phyloP scores from a whole-genome alignment of 169 alveolate genomes.

The Plasmodium blacklocki region DNA sequence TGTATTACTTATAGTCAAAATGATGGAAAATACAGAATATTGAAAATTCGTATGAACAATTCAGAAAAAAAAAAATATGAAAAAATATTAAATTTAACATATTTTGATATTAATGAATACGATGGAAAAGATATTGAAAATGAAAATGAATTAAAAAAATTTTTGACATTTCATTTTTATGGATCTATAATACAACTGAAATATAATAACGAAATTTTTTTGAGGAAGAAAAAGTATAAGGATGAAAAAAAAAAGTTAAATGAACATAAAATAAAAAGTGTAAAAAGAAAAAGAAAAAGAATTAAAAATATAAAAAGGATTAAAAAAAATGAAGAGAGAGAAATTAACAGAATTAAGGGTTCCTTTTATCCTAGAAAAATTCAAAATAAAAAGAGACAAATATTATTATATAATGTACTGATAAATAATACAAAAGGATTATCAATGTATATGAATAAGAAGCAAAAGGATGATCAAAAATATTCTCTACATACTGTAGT shows the following conservation, averaged over 20 bases:
- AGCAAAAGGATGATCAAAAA: too few species aligned
- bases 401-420: too few species aligned
- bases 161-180: conserved; percentile 21
- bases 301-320: background rate
- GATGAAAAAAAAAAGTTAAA: background rate
- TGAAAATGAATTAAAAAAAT: conserved; percentile 18
- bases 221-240: conserved; percentile 17
- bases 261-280: background rate
- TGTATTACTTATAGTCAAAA: background rate
- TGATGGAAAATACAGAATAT: background rate
- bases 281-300: background rate
- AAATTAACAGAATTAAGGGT: background rate
- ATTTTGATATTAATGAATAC: conserved; percentile 31
- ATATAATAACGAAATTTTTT: conserved; percentile 23
- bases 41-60: background rate
- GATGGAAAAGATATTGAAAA: conserved; percentile 4
- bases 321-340: background rate
- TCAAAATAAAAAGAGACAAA: too few species aligned
- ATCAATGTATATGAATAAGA: too few species aligned
- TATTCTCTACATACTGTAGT: too few species aligned
- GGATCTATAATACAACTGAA: conserved; percentile 72
- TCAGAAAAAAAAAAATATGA: conserved; percentile 30
- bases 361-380: too few species aligned
- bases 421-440: too few species aligned
- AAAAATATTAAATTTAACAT: conserved; percentile 21